Evolutionary conservation across 2,329 filamentous ascomycete genomes (phyloP), one percentile per base, ranked within the genome.

Genomic region (Dactylellina sp.): DNA sequence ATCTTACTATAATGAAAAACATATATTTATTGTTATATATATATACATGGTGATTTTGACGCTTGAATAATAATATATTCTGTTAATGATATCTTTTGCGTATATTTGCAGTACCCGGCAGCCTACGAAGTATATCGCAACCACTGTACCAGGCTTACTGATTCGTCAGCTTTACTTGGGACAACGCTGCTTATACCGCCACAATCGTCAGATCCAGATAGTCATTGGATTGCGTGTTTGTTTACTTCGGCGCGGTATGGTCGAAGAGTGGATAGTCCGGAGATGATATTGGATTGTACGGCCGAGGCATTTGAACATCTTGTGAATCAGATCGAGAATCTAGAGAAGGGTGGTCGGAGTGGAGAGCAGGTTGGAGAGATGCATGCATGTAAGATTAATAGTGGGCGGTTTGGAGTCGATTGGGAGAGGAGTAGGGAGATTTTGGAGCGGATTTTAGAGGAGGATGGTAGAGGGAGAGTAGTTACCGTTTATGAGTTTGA

Each of bases 381-480:
- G 22, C 56, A 66, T 42, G 62, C 62, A 46, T 75, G 71, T 60
- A 75, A 75, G 62, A 52, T 75, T 44, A 75, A 75, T 55, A 66
- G 62, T 28, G 71, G 62, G 16, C 14, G 62, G 55, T 75, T 75
- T 56, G 71, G 62, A 24, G 71, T 75, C 4, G 56, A 62, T 0
- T 75, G 71, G 71, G 57, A 28, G 32, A 56, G 46, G 46, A 72
- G 24, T 46, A 28, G n/a, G 18, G 25, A 16, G 50, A 35, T 65
- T 52, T 42, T 72, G 52, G 55, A 72, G 14, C 53, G 39, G 28
- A 20, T 16, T 5, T 39, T 72, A 39, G 37, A 28, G 37, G 46
- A 7, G 7, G 68, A 65, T 4, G 68, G 68, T 24, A 42, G n/a
- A 6, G 68, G 60, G 25, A 53, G 68, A 53, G 32, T 56, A 11